Conservation (phyloP, 2,329 filamentous ascomycete species). For the Ophiognomonia clavigignenti-juglandacearum region DNA sequence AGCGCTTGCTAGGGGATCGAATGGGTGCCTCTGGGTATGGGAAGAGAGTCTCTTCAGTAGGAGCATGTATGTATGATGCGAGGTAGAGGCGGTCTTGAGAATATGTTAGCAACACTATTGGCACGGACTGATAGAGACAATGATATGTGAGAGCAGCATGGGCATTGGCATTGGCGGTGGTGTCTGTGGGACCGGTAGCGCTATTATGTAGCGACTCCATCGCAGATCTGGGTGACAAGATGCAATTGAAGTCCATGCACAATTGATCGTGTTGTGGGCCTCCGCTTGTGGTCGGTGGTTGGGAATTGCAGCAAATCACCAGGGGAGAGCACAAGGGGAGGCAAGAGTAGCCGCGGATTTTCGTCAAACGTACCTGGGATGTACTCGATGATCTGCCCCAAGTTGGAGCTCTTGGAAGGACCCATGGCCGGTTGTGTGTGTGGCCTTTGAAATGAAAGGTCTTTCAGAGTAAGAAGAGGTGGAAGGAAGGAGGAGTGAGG, state of each 20-base stretch:
- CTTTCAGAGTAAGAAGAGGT: neutral
- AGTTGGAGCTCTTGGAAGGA: slow-evolving; percentile 47
- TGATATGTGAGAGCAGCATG: slow-evolving; percentile 17
- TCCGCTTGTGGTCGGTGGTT: slow-evolving; percentile 2
- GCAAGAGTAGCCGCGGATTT: slow-evolving; percentile 2
- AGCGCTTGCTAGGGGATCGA: slow-evolving; percentile 71
- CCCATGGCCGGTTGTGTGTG: slow-evolving; percentile 33
- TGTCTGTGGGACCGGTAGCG: neutral
- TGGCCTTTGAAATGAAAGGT: neutral
- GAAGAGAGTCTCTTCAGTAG: slow-evolving; percentile 77
- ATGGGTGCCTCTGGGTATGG: slow-evolving; percentile 63
- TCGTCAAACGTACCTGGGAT: slow-evolving; percentile 68
- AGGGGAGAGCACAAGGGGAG: neutral
- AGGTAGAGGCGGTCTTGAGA: slow-evolving; percentile 84
- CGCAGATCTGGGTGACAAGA: neutral
- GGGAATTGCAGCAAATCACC: slow-evolving; percentile 3
- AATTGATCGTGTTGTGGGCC: neutral
- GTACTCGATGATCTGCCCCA: slow-evolving; percentile 92
- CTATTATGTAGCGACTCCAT: neutral
- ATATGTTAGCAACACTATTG: slow-evolving; percentile 32
- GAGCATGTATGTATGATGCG: slow-evolving; percentile 81
- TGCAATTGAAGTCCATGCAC: neutral
- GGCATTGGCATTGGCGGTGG: too few relatives aligned
- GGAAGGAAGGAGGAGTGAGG: neutral
- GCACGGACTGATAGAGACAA: slow-evolving; percentile 19